Base-by-base conservation (phyloP, 805 yeast genomes). In the Pichia phayaonensis region DNA sequence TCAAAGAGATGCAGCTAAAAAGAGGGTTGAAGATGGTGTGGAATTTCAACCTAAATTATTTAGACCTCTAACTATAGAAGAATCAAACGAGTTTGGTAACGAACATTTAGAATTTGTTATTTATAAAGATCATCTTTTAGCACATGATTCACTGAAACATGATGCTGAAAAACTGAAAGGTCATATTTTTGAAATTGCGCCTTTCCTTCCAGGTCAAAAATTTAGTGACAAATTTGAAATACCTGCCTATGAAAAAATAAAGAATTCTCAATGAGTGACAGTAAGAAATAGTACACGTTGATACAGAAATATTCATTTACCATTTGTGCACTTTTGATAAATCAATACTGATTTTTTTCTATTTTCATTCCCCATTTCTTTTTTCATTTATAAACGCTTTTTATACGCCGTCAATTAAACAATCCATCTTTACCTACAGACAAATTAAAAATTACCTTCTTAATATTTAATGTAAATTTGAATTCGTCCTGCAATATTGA, bases 41-140 rank as follows among this genome's bases (percentile, higher is more conserved):
- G 90, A 83, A 57, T 90, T 86, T 66, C 81, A 79, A 57, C 97
- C 97, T 22, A 81, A 82, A 61, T 68, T 89, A 42, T 92, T 92
- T 69, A 79, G 75, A 61, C 73, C 67, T 15, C 69, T 75, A 7
- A 55, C 72, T 13, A 66, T 67, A 24, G 63, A 64, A 21, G 68
- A 70, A 41, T 52, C 62, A 8, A 56, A 53, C 6, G 54, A 54
- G 24, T 49, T 55, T 26, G 68, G 65, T 27, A 64, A 65, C 40
- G 72, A 75, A 44, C 76, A 74, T 50, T 66, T 89, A 52, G 90
- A 87, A 64, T 89, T 70, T 62, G 65, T 79, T 36, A 71, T 88
- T 40, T 84, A 83, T 66, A 86, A 81, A 67, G 69, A 64, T 51
- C 61, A 59, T 42, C 45, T 52, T 5, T 51, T 68, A 40, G 52